Conservation (phyloP, 441 rosid species). For the Pelargonium myrrhifolium region DNA sequence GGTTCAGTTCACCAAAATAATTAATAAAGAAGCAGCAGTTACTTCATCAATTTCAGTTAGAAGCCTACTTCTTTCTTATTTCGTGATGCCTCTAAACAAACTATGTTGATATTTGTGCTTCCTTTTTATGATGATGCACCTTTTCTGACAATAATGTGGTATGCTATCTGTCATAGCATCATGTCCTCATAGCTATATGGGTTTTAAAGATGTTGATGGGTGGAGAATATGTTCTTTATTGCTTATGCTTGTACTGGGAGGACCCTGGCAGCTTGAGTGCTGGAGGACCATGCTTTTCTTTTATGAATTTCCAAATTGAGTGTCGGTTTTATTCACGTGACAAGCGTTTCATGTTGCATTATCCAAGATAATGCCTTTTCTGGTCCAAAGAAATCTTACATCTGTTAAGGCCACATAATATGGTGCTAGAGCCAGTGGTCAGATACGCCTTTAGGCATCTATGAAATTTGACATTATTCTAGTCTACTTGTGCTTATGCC, state of each 20-base stretch:
- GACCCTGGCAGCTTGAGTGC: too few species aligned
- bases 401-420: not conserved
- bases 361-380: too few species aligned
- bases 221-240: not conserved
- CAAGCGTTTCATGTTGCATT: not conserved
- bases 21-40: too few species aligned
- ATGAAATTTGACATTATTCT: too few species aligned
- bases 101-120: not conserved
- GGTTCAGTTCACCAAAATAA: too few species aligned
- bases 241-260: not conserved
- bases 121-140: not conserved
- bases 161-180: not conserved
- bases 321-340: too few species aligned
- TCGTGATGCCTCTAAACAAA: not conserved
- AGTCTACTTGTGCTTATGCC: too few species aligned
- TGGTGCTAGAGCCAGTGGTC: not conserved
- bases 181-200: not conserved
- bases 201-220: not conserved
- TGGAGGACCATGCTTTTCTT: not conserved
- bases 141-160: not conserved
- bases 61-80: not conserved
- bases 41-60: too few species aligned
- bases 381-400: not conserved
- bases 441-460: too few species aligned
- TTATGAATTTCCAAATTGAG: not conserved